phyloP scores from a whole-genome alignment of 345 rosid genomes.

The Diplotaxis tenuifolia region DNA sequence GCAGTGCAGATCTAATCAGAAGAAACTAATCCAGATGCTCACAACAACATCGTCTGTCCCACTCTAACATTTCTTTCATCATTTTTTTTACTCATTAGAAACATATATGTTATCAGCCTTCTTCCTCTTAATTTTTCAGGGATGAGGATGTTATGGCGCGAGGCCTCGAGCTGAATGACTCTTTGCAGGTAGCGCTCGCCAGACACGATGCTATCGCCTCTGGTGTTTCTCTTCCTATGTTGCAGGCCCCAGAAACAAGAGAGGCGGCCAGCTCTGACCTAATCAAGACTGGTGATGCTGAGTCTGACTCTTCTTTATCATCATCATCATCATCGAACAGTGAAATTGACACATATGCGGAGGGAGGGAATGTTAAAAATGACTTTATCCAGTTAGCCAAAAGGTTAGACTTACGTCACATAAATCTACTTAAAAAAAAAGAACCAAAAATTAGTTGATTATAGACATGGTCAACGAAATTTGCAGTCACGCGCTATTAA shows the following conservation, averaged over 20 bases:
- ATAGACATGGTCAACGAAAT: constrained; percentile 19
- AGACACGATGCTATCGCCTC: constrained; percentile 82
- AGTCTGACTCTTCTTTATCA: constrained; percentile 37
- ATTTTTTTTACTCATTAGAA: not conserved
- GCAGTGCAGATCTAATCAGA: constrained; percentile 83
- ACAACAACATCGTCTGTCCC: constrained; percentile 73
- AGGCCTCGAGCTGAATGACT: constrained; percentile 87
- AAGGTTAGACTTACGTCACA: constrained; percentile 45
- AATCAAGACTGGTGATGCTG: constrained; percentile 31
- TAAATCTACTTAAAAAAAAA: not conserved
- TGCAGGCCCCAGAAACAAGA: constrained; percentile 38
- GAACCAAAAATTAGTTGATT: not conserved
- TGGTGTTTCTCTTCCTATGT: constrained; percentile 57
- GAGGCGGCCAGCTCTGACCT: constrained; percentile 33
- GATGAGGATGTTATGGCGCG: constrained; percentile 80
- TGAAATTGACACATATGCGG: constrained; percentile 48
- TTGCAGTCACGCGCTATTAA: constrained; percentile 36
- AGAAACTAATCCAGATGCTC: constrained; percentile 89
- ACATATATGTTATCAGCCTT: not conserved
- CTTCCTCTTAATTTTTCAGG: constrained; percentile 53
- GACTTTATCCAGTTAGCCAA: constrained; percentile 86
- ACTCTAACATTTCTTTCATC: not conserved
- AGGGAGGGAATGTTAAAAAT: constrained; percentile 69
- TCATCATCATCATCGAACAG: constrained; percentile 32
- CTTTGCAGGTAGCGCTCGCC: constrained; percentile 68